A percentile compares a stretch with the other conserved stretches of the same genome.
Evolutionary conservation across 164 flowering plant species (phyloP).

Genomic region (Annona cherimola): DNA sequence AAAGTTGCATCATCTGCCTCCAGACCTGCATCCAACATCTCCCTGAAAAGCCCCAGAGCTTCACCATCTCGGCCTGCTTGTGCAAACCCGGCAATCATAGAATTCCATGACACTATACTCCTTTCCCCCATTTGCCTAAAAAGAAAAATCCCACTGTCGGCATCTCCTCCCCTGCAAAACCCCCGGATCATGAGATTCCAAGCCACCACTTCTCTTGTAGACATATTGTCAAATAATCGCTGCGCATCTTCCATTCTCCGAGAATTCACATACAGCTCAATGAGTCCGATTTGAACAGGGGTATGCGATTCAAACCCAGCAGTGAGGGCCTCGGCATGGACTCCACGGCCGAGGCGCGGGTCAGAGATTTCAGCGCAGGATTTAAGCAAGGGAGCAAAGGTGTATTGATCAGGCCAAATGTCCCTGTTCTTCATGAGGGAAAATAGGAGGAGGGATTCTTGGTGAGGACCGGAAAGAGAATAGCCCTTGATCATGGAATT

Average conservation of each 20-base stretch:
- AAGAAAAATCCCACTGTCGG: constrained; percentile 45
- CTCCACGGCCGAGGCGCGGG: constrained; percentile 33
- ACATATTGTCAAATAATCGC: constrained; percentile 65
- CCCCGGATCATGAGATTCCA: constrained; percentile 82
- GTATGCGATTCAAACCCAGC: constrained; percentile 44
- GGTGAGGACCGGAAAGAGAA: constrained; percentile 48
- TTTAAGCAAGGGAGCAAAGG: constrained; percentile 72
- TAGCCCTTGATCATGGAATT: constrained; percentile 77
- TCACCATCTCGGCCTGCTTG: constrained; percentile 48
- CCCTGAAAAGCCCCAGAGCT: constrained; percentile 53
- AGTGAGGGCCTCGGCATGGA: constrained; percentile 41
- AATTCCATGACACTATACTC: constrained; percentile 71
- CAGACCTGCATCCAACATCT: constrained; percentile 51
- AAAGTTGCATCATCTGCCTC: constrained; percentile 72
- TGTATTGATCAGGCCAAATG: constrained; percentile 67
- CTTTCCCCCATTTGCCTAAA: constrained; percentile 58
- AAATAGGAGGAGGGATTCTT: constrained; percentile 38
- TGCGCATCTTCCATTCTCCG: constrained; percentile 54
- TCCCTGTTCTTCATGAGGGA: constrained; percentile 43
- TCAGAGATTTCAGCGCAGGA: constrained; percentile 43
- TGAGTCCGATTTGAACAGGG: constrained; percentile 47
- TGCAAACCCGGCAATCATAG: constrained; percentile 56
- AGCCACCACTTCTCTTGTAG: constrained; percentile 46
- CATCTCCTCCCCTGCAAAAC: constrained; percentile 54
- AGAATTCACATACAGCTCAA: constrained; percentile 48